phyloP scores from a whole-genome alignment of 345 rosid species.

The Gynandropsis gynandra region DNA sequence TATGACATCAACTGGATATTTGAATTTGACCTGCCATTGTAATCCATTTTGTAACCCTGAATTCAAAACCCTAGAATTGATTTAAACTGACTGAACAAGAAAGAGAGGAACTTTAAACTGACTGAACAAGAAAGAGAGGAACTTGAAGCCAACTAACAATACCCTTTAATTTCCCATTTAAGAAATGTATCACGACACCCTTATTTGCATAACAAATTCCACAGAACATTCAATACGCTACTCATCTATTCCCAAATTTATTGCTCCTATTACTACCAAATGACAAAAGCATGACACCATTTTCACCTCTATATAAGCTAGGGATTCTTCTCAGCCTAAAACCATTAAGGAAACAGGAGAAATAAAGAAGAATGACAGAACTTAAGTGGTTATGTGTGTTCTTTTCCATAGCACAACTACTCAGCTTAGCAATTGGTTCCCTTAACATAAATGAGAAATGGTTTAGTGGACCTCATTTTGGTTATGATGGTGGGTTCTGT shows the following conservation, averaged over 20 bases:
- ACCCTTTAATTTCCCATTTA: too few species aligned
- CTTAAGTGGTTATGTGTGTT: conserved; percentile 15
- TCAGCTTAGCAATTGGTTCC: conserved; percentile 18
- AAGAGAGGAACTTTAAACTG: too few species aligned
- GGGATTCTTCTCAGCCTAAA: conserved; percentile 7
- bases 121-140: neutral
- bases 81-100: neutral
- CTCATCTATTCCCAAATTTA: conserved; percentile 12
- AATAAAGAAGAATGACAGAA: too few species aligned
- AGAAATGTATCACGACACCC: too few species aligned
- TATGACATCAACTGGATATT: too few species aligned
- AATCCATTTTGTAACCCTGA: too few species aligned
- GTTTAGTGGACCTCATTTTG: too few species aligned
- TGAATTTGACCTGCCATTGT: too few species aligned
- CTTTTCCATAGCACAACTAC: conserved; percentile 22
- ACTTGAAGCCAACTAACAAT: conserved; percentile 1
- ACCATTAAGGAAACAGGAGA: too few species aligned
- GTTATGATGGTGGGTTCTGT: conserved; percentile 25
- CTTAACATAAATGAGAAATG: conserved; percentile 15
- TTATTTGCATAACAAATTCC: too few species aligned
- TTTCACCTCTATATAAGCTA: conserved; percentile 19
- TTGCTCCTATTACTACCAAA: conserved; percentile 11
- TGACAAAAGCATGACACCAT: conserved; percentile 25
- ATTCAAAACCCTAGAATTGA: too few species aligned
- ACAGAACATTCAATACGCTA: too few species aligned